Base-by-base conservation (phyloP, 2,329 filamentous ascomycete genomes). In the Pezicula carpinea region DNA sequence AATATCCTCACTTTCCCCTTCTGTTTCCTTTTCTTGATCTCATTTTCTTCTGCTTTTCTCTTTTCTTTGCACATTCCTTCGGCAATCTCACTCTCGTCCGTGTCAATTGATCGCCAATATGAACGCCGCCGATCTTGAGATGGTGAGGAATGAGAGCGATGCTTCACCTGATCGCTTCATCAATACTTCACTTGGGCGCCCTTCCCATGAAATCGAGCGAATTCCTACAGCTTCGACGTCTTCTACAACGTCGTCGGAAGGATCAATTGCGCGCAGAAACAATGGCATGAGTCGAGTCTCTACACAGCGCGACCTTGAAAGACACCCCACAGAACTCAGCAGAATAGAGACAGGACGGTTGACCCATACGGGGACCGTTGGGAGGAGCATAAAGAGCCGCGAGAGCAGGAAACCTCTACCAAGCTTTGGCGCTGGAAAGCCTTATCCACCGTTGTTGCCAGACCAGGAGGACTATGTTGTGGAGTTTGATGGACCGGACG, bases 401-500 rank as follows among this genome's bases (percentile, higher is more conserved):
- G 71, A 77, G 41, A 79, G 73, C 5, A 71, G 56, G 46, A 80
- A 69, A 59, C 82, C 85, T 1, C 61, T 90, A 47, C 87, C 87
- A 1, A 66, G 69, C 6, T 88, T 90, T 64, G 87, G 87, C 31
- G 80, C 73, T 46, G 85, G 83, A n/a, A 91, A 89, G 67, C 74
- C 82, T 0, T 89, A 81, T 58, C 87, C 87, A 3, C 86, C 86
- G 3, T 73, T 70, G 0, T 63, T 91, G 35, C 85, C 86, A 2
- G 79, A 82, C 13, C 74, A 77, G 56, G 87, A 91, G 58, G 81
- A 87, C 53, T 92, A 91, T 60, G 85, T 90, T 0, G 87, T 91
- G 36, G 87, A 89, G 65, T 96, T 95, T 61, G 85, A 91, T 56
- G 90, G 89, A 0, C 84, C 82, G 1, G 76, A 90, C 53, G 90